phyloP scores from a whole-genome alignment of 306 rosid species.

The Dalbergia cultrata region DNA sequence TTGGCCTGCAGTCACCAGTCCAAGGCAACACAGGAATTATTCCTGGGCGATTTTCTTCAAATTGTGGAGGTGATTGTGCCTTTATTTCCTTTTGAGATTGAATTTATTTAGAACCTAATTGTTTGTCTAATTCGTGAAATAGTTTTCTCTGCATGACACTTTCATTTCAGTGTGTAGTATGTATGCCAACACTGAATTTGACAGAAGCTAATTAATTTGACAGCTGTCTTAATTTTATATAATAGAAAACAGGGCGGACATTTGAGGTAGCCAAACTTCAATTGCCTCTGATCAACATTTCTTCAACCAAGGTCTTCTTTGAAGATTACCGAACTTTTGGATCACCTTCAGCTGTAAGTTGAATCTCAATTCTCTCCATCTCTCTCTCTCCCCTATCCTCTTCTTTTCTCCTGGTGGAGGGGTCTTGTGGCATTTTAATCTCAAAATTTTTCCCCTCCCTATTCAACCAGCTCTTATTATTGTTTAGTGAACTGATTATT shows the following conservation, averaged over 20 bases:
- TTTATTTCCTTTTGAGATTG: constrained; percentile 40
- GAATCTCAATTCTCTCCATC: constrained; percentile 13
- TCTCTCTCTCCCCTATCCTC: constrained; percentile 2
- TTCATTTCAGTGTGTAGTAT: constrained; percentile 30
- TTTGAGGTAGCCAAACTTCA: constrained; percentile 86
- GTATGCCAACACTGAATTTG: constrained; percentile 41
- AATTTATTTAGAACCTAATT: constrained; percentile 39
- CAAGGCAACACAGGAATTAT: constrained; percentile 84
- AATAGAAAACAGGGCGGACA: constrained; percentile 81
- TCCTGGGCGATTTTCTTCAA: constrained; percentile 78
- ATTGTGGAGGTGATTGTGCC: constrained; percentile 81
- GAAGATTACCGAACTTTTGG: constrained; percentile 98
- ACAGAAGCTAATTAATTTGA: constrained; percentile 40
- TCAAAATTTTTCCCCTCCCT: constrained; percentile 6
- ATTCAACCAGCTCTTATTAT: constrained; percentile 23
- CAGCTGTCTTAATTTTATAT: constrained; percentile 27
- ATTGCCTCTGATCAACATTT: constrained; percentile 82
- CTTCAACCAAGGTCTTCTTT: constrained; percentile 80
- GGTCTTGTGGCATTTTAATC: constrained; percentile 9
- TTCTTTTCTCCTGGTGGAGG: too few relatives aligned
- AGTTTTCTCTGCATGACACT: constrained; percentile 8
- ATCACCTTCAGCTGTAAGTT: constrained; percentile 89
- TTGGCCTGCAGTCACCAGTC: constrained; percentile 95
- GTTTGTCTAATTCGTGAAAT: constrained; percentile 28
- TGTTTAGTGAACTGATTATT: constrained; percentile 29